Percentiles rank a stretch among this genome's conserved stretches.
Evolutionary conservation across 2,329 filamentous ascomycete genomes (phyloP).

Genomic region (Colletotrichum destructivum): DNA sequence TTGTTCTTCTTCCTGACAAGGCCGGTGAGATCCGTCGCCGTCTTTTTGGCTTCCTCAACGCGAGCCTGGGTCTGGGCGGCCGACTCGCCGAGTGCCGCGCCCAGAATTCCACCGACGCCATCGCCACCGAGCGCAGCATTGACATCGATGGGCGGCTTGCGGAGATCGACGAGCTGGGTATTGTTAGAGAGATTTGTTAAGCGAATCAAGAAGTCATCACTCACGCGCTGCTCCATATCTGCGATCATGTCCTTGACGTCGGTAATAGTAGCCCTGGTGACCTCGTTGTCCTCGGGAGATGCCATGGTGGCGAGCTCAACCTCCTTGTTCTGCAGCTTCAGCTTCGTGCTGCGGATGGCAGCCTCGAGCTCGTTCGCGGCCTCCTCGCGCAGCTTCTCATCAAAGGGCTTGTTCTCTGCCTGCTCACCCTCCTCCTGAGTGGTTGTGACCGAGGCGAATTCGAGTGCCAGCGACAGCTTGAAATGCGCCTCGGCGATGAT

Average conservation of each 20-base stretch:
- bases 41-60: conserved; percentile 80
- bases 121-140: conserved; percentile 68
- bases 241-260: conserved; percentile 85
- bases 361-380: conserved; percentile 80
- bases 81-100: conserved; percentile 74
- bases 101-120: conserved; percentile 73
- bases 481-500: conserved; percentile 95
- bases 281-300: conserved; percentile 77
- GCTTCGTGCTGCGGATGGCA: conserved; percentile 80
- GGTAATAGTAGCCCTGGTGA: conserved; percentile 72
- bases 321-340: conserved; percentile 80
- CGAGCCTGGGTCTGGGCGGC: conserved; percentile 73
- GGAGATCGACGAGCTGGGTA: conserved; percentile 76
- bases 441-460: conserved; percentile 87
- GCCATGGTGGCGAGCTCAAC: conserved; percentile 74
- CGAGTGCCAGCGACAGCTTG: conserved; percentile 94
- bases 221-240: conserved; percentile 83
- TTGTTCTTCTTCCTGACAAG: conserved; percentile 81
- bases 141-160: conserved; percentile 73
- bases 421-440: conserved; percentile 65
- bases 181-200: neutral
- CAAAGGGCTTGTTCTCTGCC: conserved; percentile 68
- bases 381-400: conserved; percentile 80
- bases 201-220: conserved; percentile 44
- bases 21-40: conserved; percentile 81